phyloP scores from a whole-genome alignment of 495 filamentous ascomycete genomes.

The Tuber calosporum region DNA sequence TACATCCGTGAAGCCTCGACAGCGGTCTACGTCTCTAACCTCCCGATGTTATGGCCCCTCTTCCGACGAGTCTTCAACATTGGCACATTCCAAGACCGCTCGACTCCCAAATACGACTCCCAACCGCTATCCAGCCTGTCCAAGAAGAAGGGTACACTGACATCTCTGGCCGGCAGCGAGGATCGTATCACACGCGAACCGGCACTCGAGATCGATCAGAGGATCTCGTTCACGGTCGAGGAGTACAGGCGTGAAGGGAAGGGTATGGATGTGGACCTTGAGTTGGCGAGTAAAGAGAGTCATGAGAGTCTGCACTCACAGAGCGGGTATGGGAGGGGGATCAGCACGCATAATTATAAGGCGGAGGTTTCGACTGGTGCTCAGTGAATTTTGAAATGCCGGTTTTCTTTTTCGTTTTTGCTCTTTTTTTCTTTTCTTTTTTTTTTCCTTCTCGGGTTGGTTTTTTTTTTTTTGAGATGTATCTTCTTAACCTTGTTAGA shows the following conservation, averaged over 20 bases:
- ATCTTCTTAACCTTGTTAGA: background rate
- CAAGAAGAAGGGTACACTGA: constrained; percentile 14
- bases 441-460: background rate
- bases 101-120: constrained; percentile 10
- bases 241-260: background rate
- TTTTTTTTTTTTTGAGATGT: background rate
- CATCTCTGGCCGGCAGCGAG: constrained; percentile 22
- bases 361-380: background rate
- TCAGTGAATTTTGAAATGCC: background rate
- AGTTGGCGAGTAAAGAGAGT: background rate
- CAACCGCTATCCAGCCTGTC: constrained; percentile 19
- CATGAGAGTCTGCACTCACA: background rate
- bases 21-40: constrained; percentile 48
- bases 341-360: constrained; percentile 7
- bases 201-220: constrained; percentile 28
- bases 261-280: background rate
- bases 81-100: constrained; percentile 44
- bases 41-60: constrained; percentile 49
- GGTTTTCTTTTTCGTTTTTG: background rate
- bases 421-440: background rate
- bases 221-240: constrained; percentile 26
- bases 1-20: constrained; percentile 49
- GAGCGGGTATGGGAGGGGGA: background rate
- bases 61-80: constrained; percentile 50
- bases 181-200: constrained; percentile 21